Evolutionary conservation across 495 filamentous ascomycete genomes (phyloP), one percentile per base, ranked within the genome.

Genomic region (Aspergillus campestris): DNA sequence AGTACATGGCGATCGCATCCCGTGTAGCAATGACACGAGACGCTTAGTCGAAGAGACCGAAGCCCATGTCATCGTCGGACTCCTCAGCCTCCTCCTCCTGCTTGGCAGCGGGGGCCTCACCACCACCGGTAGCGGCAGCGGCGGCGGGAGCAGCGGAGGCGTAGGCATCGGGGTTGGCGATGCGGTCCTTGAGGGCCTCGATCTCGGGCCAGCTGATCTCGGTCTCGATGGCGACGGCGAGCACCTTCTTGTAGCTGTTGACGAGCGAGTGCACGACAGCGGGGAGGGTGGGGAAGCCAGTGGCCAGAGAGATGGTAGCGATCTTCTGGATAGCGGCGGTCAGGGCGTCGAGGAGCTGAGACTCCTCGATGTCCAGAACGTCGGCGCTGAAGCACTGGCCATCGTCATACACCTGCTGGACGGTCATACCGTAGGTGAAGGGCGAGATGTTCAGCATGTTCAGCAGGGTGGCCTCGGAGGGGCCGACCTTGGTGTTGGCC

Each of bases 391-490:
- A 99, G 58, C 78, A 80, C 78, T 97, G 91, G 54, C 92, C 92
- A 54, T 87, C 71, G 71, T 97, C 87, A 78, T 99, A 99, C 61
- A 99, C 84, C 77, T 97, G 94, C 34, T 77, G 24, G 57, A 99
- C 84, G 66, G 82, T 83, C 88, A 99, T 94, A 74, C 92, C 92
- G 73, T 99, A 99, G 63, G 94, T 99, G 84, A 97, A 98, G 70
- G 94, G 92, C 52, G 90, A 96, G 77, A 99, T 99, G 83, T 96
- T 97, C 62, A 99, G 75, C 89, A 99, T 84, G 86, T 97, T 99
- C 51, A 99, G 82, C 49, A 99, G 80, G 57, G 90, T 91, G 56
- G 92, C 91, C 79, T 99, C 92, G 65, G 92, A 99, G 64, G 92
- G 84, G 66, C 94, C 92, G 77, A 99, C 92, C 78, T 95, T 95